phyloP scores from a whole-genome alignment of 78 protist species.

The Tieghemostelium lacteum region DNA sequence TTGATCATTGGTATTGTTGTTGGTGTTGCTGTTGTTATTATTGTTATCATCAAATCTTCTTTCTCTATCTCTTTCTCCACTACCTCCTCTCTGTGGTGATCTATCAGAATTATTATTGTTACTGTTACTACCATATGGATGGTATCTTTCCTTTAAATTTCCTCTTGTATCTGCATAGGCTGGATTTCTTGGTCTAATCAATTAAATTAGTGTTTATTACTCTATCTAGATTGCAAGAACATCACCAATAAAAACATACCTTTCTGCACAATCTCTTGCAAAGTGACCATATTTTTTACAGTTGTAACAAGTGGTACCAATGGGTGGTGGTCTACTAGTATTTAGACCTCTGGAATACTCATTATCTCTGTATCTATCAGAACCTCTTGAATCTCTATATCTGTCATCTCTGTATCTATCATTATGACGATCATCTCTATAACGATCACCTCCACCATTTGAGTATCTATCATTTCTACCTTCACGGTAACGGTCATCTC shows the following conservation, averaged over 20 bases:
- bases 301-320: conserved; percentile 34
- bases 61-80: conserved; percentile 2
- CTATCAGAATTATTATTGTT: conserved; percentile 4
- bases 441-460: neutral
- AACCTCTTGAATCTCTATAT: conserved; percentile 5
- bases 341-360: neutral
- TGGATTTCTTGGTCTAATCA: conserved; percentile 70
- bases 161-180: conserved; percentile 59
- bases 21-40: neutral
- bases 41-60: neutral
- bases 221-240: too few relatives aligned
- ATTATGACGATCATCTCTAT: neutral
- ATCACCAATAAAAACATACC: neutral
- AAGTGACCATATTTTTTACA: conserved; percentile 58
- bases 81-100: conserved; percentile 3
- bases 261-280: conserved; percentile 68
- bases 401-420: conserved; percentile 6
- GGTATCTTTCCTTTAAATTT: conserved; percentile 35
- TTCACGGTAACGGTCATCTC: neutral
- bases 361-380: neutral
- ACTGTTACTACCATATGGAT: conserved; percentile 37
- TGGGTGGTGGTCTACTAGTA: neutral
- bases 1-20: neutral
- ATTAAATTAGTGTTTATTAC: too few relatives aligned
- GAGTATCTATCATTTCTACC: neutral